A percentile compares a stretch with the other conserved stretches of the same genome.
These are phyloP conservation scores for Pelargonium fulgidum DNA, from an alignment of 441 rosid genomes.

Conservation along the genomic window DNA sequence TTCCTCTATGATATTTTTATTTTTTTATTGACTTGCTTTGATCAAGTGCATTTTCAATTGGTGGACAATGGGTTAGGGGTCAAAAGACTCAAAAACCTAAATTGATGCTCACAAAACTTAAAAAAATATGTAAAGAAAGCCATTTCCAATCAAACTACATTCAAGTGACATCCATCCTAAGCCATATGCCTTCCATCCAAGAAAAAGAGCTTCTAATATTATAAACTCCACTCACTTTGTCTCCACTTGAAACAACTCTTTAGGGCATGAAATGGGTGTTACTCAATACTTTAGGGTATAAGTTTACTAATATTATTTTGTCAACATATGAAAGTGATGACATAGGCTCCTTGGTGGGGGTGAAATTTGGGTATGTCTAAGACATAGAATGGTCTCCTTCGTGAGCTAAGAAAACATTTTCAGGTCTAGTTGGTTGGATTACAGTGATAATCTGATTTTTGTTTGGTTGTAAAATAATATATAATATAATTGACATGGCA, in stretches of 20 bases:
- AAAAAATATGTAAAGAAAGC: neutral
- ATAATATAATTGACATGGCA: too few relatives aligned
- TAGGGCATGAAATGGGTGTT: neutral
- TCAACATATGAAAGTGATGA: neutral
- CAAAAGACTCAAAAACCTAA: neutral
- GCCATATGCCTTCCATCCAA: neutral
- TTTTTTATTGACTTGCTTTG: too few relatives aligned
- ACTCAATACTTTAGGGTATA: neutral
- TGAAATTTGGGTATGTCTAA: too few relatives aligned
- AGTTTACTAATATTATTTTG: neutral
- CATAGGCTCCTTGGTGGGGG: too few relatives aligned
- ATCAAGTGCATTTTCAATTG: neutral
- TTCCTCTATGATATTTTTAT: too few relatives aligned
- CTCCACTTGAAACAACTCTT: neutral
- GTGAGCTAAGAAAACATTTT: too few relatives aligned
- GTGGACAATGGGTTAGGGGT: neutral
- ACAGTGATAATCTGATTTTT: too few relatives aligned
- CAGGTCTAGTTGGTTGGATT: too few relatives aligned
- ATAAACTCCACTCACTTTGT: neutral
- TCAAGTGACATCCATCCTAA: neutral
- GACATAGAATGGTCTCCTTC: too few relatives aligned
- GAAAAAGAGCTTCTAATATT: neutral
- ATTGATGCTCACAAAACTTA: slow-evolving; percentile 3
- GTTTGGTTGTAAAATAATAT: too few relatives aligned
- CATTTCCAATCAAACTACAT: neutral